Evolutionary conservation across 352 stramenopile genomes (phyloP), one percentile per base, ranked within the genome.

Genomic region (Globisporangium lucens): DNA sequence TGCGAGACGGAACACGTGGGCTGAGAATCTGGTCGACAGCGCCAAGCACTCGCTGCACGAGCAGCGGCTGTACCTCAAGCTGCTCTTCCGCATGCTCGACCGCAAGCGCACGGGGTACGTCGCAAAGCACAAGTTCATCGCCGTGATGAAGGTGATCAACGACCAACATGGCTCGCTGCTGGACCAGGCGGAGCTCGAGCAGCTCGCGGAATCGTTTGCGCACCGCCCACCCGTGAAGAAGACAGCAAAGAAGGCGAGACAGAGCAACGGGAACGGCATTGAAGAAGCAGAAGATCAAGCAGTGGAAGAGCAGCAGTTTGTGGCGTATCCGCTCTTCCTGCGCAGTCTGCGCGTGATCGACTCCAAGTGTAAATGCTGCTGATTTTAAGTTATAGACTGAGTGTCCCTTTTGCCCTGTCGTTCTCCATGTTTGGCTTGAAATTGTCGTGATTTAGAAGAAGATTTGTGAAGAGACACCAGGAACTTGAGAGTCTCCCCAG

Each of bases 41-140:
- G 80, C 86, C 41, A 93, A 90, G 73, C 83, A 89, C 47, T 82
- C 82, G 15, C 70, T 94, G 36, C 84, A 91, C 53, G 85, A 94
- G 64, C 85, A 94, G 68, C 83, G 83, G 1, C 61, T 94, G 61
- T 90, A 94, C 65, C 79, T 94, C 36, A 94, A 94, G 68, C 82
- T 91, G 33, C 63, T 94, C 12, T 94, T 94, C 70, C 83, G 85
- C 10, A 87, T 87, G 65, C 68, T 94, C 15, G 85, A 94, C 55
- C 84, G 82, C 55, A 88, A 86, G 63, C 74, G 85, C 30, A 73
- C 78, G 9, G 85, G 85, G 17, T 88, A 83, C 53, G 69, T 94
- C 43, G 80, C 78, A 10, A 87, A 85, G 51, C 41, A 75, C 55
- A 88, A 94, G 70, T 94, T 94, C 55, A 71, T 94, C 20, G 79